Evolutionary conservation across 371 early-diverging fungal species (phyloP).

Genomic region (Syncephalastrum sp.): DNA sequence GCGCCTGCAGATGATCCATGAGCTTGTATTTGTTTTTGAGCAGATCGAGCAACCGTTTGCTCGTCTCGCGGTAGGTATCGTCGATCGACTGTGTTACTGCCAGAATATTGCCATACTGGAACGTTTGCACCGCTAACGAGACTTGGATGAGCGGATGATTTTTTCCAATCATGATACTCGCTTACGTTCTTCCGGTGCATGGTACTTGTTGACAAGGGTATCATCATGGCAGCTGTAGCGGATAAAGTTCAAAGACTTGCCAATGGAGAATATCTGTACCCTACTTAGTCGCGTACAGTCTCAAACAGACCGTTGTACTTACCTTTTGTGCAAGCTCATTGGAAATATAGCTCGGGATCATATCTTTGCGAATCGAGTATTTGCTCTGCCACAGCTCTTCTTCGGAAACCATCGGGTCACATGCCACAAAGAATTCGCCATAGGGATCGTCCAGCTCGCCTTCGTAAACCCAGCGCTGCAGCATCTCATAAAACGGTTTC

Average conservation of each 20-base stretch:
- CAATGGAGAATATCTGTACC: constrained; percentile 80
- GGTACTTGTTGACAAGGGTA: constrained; percentile 27
- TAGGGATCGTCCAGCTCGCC: constrained; percentile 95
- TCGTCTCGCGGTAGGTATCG: constrained; percentile 68
- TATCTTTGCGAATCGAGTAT: constrained; percentile 71
- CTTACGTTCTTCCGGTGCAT: constrained; percentile 7
- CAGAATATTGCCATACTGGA: constrained; percentile 74
- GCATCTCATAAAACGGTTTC: constrained; percentile 85
- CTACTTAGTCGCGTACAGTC: constrained; percentile 6
- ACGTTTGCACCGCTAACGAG: constrained; percentile 19
- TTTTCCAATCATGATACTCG: background rate
- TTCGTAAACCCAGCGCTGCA: constrained; percentile 92
- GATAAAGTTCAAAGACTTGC: constrained; percentile 93
- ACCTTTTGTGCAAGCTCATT: constrained; percentile 80
- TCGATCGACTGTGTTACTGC: constrained; percentile 77
- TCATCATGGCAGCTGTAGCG: constrained; percentile 81
- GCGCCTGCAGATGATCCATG: constrained; percentile 81
- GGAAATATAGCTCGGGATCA: constrained; percentile 85
- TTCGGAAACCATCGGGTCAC: constrained; percentile 51
- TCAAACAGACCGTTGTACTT: background rate
- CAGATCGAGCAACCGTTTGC: constrained; percentile 68
- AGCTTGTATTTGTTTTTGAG: constrained; percentile 77
- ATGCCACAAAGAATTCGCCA: constrained; percentile 88
- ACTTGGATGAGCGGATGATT: constrained; percentile 4
- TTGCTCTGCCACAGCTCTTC: constrained; percentile 81